Base-by-base conservation (phyloP, 148 eudicot genomes). In the Polygonum aviculare region DNA sequence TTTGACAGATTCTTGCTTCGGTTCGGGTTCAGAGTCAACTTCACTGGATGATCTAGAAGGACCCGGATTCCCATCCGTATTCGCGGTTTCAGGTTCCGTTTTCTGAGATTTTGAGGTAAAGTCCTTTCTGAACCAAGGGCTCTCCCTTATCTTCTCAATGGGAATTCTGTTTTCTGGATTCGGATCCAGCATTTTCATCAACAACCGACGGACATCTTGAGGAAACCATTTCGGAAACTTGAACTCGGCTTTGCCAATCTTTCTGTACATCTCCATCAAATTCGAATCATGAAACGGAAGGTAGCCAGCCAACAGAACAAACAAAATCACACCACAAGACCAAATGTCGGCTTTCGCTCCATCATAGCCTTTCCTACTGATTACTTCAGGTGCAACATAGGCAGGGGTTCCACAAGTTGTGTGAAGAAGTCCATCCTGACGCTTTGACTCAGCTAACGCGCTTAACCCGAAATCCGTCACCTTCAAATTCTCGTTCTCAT, bases 321-420 rank as follows among this genome's bases (percentile, higher is more conserved):
- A 92, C 15, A 92, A 67, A 59, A 92, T 80, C 59, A 92, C 97
- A 74, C 97, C 97, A 83, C 92, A 90, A 12, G 92, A 90, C 97
- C 97, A 92, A 52, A 86, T 82, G 82, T 92, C 97, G 44, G 87
- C 94, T 79, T 85, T 90, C 7, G 85, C 91, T 49, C 94, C 97
- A 78, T 90, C 94, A 79, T 92, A 92, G 18, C 97, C 97, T 77
- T 84, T 87, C 83, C 86, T 80, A 70, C 79, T 78, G 45, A 92
- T 86, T 54, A 92, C 83, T 82, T 92, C 97, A 6, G 97, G 97
- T 41, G 97, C 93, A 50, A 91, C 97, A 78, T 91, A 91, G 2
- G 93, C 97, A 65, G 97, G 97, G 40, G 97, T 90, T n/a, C 97
- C 97, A 82, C 94, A 90, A 44, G 87, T 83, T 7, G 97, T 92